Percentiles rank a stretch among this genome's conserved stretches.
phyloP scores from a whole-genome alignment of 352 stramenopile genomes.

The Pythium guiyangense region DNA sequence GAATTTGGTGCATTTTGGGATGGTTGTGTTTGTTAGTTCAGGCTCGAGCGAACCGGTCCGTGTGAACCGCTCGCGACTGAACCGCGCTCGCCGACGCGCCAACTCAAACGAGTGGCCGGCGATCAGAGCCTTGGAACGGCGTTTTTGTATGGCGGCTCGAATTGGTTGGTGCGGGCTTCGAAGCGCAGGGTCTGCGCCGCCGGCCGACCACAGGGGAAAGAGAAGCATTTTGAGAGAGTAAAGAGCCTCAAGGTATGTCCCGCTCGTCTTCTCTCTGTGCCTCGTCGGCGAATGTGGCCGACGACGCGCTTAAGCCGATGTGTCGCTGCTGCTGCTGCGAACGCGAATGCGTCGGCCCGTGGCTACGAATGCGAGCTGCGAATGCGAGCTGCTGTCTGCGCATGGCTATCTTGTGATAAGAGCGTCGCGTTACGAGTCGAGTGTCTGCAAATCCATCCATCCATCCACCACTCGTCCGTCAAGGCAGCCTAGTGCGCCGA shows the following conservation, averaged over 20 bases:
- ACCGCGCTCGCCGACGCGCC: too few species aligned
- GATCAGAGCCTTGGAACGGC: conserved; percentile 6
- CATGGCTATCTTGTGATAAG: neutral
- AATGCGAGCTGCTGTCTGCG: neutral
- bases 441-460: neutral
- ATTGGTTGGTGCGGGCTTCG: conserved; percentile 14
- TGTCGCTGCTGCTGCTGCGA: too few species aligned
- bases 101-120: conserved; percentile 5
- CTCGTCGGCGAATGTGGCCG: too few species aligned
- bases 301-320: too few species aligned
- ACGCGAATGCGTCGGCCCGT: neutral
- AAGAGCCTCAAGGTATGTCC: conserved; percentile 19
- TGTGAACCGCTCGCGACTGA: too few species aligned
- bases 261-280: too few species aligned
- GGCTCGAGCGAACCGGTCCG: too few species aligned
- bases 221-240: conserved; percentile 24
- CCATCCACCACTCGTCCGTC: neutral
- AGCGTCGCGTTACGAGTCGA: too few species aligned
- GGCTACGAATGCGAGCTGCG: neutral
- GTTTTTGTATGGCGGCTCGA: conserved; percentile 11
- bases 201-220: conserved; percentile 15
- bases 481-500: too few species aligned
- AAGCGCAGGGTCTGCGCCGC: conserved; percentile 5
- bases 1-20: too few species aligned
- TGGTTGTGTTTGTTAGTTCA: too few species aligned